Evolutionary conservation across 2,329 filamentous ascomycete genomes (phyloP).

Genomic region (Aotearoamyces nothofagi): DNA sequence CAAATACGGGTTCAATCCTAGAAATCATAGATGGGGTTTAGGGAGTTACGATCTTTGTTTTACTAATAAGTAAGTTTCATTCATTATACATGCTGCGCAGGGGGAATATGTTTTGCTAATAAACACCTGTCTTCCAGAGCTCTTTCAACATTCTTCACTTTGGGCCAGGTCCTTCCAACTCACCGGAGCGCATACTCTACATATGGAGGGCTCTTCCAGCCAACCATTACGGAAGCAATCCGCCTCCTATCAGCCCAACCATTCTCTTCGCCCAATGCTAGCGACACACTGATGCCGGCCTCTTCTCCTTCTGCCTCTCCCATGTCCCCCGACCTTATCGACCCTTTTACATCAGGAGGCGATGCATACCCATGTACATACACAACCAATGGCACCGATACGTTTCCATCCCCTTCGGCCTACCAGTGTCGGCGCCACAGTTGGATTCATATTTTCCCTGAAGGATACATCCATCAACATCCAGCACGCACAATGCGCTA

Average conservation of each 20-base stretch:
- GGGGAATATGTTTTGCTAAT: no score
- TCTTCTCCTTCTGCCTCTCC: slow-evolving; percentile 3
- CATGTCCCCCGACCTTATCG: slow-evolving; percentile 20
- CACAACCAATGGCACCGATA: slow-evolving; percentile 51
- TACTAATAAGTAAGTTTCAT: slow-evolving; percentile 51
- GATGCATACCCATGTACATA: slow-evolving; percentile 43
- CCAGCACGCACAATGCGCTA: slow-evolving; percentile 70
- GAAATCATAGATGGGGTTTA: slow-evolving; percentile 74
- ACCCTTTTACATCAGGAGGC: slow-evolving; percentile 34
- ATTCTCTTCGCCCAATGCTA: slow-evolving; percentile 17
- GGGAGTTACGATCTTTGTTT: slow-evolving; percentile 96
- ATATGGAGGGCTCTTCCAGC: slow-evolving; percentile 76
- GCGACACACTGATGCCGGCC: slow-evolving; percentile 3
- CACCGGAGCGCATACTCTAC: slow-evolving; percentile 65
- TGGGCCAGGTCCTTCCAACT: slow-evolving; percentile 82
- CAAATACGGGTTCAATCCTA: slow-evolving; percentile 53
- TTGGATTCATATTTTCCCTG: slow-evolving; percentile 94
- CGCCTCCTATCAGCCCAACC: slow-evolving; percentile 57
- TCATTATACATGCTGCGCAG: slow-evolving; percentile 1
- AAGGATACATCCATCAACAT: slow-evolving; percentile 87
- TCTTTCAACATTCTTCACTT: slow-evolving; percentile 65
- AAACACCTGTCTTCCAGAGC: no score
- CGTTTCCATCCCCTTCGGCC: slow-evolving; percentile 55
- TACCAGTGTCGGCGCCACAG: slow-evolving; percentile 54
- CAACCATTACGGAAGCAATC: slow-evolving; percentile 74